Base-by-base conservation (phyloP, 495 filamentous ascomycete genomes). In the Xylaria venustula region DNA sequence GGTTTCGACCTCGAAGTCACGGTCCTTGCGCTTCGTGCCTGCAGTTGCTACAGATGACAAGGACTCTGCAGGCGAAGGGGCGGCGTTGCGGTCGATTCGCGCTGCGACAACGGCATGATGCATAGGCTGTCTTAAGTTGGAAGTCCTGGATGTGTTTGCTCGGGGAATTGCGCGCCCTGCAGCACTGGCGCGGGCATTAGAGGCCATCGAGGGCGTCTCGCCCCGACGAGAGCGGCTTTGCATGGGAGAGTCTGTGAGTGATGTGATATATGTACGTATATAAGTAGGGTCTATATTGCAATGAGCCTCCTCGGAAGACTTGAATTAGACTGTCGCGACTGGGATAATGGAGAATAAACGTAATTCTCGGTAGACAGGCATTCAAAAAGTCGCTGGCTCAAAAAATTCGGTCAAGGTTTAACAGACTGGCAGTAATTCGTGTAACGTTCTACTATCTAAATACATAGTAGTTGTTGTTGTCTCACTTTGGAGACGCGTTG, bases 21-120 rank as follows among this genome's bases (percentile, higher is more conserved):
- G 83, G 65, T 92, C 88, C 68, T 94, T 94, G 61, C 91, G 81
- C 78, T 94, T 93, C 14, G 74, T 80, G 50, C 84, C 82, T 14
- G 59, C 69, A 32, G 83, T 82, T 7, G 79, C 68, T 42, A 77
- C 79, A 12, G 88, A 86, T 8, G 80, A 69, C 2, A 88, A 49
- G 7, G 86, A 88, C 6, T 85, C 83, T 56, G 87, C 81, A 14
- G 92, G 89, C 6, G 92, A 91, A 22, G 77, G 69, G 26, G 83
- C 78, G 56, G 84, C 72, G 22, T 67, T 67, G 49, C 79, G 67
- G 14, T 78, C 70, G 22, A 71, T 62, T 51, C 78, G 71, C 17
- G 78, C 69, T 22, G 69, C 63, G 17, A 48, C 50, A 19, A 68
- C 57, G 30, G 65, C 63, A 52, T 61, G 64, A 41, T 62, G 52